Percentiles rank a stretch among this genome's conserved stretches.
These are phyloP conservation scores for Irpex sp. DNA, from an alignment of 1,284 basidiomycete species.

Conservation along the genomic window DNA sequence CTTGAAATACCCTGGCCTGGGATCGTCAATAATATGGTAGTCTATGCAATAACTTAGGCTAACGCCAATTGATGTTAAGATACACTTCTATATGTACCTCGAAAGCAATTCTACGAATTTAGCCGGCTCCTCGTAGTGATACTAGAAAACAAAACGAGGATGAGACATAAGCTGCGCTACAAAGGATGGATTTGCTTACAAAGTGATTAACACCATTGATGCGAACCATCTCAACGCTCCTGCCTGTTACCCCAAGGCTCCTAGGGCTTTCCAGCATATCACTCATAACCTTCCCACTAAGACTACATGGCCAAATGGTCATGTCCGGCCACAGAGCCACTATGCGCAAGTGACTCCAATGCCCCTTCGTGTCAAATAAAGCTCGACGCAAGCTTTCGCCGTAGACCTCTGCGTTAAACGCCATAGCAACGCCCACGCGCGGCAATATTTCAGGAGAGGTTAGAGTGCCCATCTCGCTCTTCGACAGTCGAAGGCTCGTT, in stretches of 20 bases:
- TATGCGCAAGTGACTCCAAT: conserved; percentile 8
- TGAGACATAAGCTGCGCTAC: not conserved
- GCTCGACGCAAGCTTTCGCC: conserved; percentile 4
- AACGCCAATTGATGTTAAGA: too few species aligned
- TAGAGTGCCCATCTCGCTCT: conserved; percentile 3
- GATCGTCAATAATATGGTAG: too few species aligned
- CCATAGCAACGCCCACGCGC: conserved; percentile 5
- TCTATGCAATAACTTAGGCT: too few species aligned
- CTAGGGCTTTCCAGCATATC: not conserved
- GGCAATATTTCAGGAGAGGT: conserved; percentile 2
- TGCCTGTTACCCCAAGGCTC: not conserved
- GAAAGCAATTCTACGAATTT: not conserved
- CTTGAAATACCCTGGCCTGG: too few species aligned
- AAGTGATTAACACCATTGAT: conserved; percentile 15
- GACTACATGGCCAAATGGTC: conserved; percentile 9
- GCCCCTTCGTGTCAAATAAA: conserved; percentile 9
- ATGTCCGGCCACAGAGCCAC: conserved; percentile 12
- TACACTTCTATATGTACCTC: not conserved
- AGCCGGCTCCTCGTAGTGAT: not conserved
- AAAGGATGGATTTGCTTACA: conserved; percentile 10
- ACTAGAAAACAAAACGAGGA: not conserved
- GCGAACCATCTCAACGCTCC: conserved; percentile 1
- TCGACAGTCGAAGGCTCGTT: conserved; percentile 5
- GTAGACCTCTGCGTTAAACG: conserved; percentile 2
- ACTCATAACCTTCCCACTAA: conserved; percentile 8